Evolutionary conservation across 805 yeast genomes (phyloP).

Genomic region (Wickerhamomyces bisporus): DNA sequence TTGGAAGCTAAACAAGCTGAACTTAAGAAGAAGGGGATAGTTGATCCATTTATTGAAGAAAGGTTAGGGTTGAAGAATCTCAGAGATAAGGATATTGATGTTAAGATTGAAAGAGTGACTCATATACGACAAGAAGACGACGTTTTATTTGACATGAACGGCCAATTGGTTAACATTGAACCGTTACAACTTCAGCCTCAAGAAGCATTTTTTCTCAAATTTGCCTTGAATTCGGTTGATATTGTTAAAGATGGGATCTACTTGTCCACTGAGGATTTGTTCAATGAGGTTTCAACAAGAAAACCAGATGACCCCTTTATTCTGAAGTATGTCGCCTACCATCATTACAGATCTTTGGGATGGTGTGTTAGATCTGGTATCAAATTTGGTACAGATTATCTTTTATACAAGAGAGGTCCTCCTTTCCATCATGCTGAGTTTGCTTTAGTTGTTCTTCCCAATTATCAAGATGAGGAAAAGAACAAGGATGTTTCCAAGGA

Average conservation of each 20-base stretch:
- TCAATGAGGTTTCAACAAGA: conserved; percentile 7
- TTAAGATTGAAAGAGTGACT: conserved; percentile 18
- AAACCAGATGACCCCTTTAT: conserved; percentile 24
- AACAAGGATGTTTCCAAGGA: conserved; percentile 26
- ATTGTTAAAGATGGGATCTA: conserved; percentile 22
- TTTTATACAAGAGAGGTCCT: conserved; percentile 87
- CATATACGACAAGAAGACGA: conserved; percentile 32
- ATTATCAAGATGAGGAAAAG: conserved; percentile 27
- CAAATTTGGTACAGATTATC: conserved; percentile 84
- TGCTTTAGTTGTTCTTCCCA: conserved; percentile 51
- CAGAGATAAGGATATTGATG: conserved; percentile 26
- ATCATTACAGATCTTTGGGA: conserved; percentile 81
- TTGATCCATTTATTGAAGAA: conserved; percentile 30
- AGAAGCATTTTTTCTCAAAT: conserved; percentile 67
- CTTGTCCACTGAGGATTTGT: conserved; percentile 13
- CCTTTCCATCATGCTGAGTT: conserved; percentile 94
- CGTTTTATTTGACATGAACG: conserved; percentile 26
- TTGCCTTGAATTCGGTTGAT: conserved; percentile 47
- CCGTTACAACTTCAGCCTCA: conserved; percentile 63
- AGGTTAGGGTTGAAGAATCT: conserved; percentile 25
- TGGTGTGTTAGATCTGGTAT: conserved; percentile 94
- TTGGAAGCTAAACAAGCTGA: conserved; percentile 48
- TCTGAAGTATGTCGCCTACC: conserved; percentile 65
- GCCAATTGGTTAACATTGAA: conserved; percentile 24
- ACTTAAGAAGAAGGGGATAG: conserved; percentile 31